Base-by-base conservation (phyloP, 306 rosid species). In the Fragaria iinumae region DNA sequence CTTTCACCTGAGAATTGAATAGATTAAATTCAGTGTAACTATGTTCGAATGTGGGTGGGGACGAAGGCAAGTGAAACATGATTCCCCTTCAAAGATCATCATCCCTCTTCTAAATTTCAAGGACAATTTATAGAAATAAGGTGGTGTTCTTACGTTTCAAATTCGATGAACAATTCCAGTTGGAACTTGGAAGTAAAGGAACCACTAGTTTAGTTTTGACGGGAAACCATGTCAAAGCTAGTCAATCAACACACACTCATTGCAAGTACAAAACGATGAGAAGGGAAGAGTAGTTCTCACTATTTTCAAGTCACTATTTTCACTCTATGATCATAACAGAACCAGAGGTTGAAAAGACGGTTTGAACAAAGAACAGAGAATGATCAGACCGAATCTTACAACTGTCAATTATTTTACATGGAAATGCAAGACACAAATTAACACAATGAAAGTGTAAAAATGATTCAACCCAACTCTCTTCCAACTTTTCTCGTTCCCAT, bases 381-480 rank as follows among this genome's bases (percentile, higher is more conserved):
- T 29, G 48, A 10, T 18, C 34, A 25, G 5, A 71, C 27, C 0
- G 18, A 47, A 77, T 63, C 73, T 72, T 64, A 59, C 77, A 39
- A 39, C 43, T 34, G 32, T 23, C 50, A 27, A 27, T 53, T 78
- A 71, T 56, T 72, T 74, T 38, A 72, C 67, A 65, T 41, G 39
- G 34, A 71, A 72, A 79, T 23, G 36, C 77, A 79, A 72, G 82
- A 63, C 38, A 11, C 59, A n/a, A 57, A 56, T 10, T 55, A 43
- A 36, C n/a, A 44, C 3, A 20, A 36, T 4, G 43, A 21, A 57
- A 72, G 2, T 38, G 70, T 32, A 34, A 18, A 48, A 64, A 75
- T 38, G 67, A 72, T 56, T 53, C 76, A 38, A 71, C 45, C 29
- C 10, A 49, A 32, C 56, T 27, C 18, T 59, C 21, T 45, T 27